Evolutionary conservation across 805 yeast genomes (phyloP), one percentile per base, ranked within the genome.

Genomic region (Starmerella bombi): DNA sequence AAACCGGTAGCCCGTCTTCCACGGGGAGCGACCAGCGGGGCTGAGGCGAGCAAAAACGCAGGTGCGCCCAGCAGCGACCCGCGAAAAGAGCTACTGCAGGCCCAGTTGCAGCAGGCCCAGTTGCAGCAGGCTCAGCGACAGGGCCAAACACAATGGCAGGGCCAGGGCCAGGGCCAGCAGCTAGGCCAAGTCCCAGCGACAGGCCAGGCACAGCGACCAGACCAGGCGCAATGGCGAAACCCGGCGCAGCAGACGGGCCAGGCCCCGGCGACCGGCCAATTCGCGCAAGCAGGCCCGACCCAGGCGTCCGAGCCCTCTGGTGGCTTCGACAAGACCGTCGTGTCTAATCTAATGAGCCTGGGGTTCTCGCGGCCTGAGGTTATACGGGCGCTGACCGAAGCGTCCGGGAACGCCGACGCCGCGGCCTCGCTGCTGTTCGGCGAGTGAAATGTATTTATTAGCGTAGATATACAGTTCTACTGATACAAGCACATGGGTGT

Each of bases 381-480:
- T 0, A 59, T 75, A 2, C 52, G 59, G 3, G 94, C 95, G 0
- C 62, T 88, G 38, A 62, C 65, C 21, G 69, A 65, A 44, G 71
- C 93, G 1, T 66, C 69, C 21, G 94, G 94, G 7, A 80, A 86
- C 54, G 72, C 80, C 0, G 96, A 88, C 39, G 49, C 76, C 46
- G 97, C 97, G 0, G 96, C 95, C 1, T 74, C 93, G 1, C 52
- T 80, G 36, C 62, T 85, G 36, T 84, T 83, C 35, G 57, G 48
- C 2, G 45, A 37, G 16, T 39, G 29, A 23, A 5, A 5, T 9
- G 15, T 25, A 34, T 34, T 34, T 25, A 23, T 21, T 16, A 7
- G 6, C 6, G 25, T 33, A 12, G 14, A 14, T 20, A 21, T 32
- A n/a, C n/a, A n/a, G n/a, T n/a, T 9, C n/a, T 9, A 29, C n/a